Evolutionary conservation across 257 asterid species (phyloP).

Genomic region (Solanum stenotomum): DNA sequence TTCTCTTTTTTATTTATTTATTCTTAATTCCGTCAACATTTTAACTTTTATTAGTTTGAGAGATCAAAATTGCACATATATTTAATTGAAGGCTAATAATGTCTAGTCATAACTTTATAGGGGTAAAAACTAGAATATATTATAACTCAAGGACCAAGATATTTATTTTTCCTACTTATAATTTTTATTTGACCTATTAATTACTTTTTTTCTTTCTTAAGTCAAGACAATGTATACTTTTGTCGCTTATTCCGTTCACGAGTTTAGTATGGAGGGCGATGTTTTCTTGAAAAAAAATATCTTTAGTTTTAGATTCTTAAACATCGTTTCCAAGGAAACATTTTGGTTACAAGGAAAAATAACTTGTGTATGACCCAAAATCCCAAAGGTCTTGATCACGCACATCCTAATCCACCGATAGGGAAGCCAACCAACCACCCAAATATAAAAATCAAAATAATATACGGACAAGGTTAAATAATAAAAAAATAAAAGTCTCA

Average conservation of each 20-base stretch:
- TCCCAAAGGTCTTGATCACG: neutral
- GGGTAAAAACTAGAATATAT: neutral
- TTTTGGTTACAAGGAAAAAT: neutral
- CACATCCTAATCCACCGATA: neutral
- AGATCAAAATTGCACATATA: too few relatives aligned
- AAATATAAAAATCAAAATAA: too few relatives aligned
- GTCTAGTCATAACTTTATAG: neutral
- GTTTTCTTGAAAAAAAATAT: neutral
- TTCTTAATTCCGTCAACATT: neutral
- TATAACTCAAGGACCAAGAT: neutral
- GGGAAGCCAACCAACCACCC: neutral
- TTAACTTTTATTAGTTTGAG: too few relatives aligned
- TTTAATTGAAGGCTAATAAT: too few relatives aligned
- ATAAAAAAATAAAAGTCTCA: neutral
- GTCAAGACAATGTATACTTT: neutral
- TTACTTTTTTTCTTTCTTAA: too few relatives aligned
- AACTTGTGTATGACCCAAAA: neutral
- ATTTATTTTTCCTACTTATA: neutral
- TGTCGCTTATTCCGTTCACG: neutral
- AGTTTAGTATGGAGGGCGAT: neutral
- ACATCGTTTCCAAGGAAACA: neutral
- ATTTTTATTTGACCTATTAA: neutral
- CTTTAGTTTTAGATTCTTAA: neutral
- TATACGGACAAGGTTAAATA: too few relatives aligned
- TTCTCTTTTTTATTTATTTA: too few relatives aligned